Evolutionary conservation across 176 grass and related monocot genomes (phyloP), one percentile per base, ranked within the genome.

Genomic region (Oryza longistaminata): DNA sequence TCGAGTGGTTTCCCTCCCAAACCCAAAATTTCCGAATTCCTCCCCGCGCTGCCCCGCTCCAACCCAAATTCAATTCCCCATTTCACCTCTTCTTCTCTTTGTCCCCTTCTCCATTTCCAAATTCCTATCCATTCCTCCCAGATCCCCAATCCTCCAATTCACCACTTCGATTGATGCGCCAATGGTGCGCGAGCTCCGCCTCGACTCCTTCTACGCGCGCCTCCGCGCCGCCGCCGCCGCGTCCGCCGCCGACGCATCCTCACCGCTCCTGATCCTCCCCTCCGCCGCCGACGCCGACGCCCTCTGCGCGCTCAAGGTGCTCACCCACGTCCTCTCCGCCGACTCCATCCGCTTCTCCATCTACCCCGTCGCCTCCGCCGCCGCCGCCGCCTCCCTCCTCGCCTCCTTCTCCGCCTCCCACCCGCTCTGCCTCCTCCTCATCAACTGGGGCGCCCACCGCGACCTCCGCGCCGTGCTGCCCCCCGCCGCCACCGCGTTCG

Each of bases 391-490:
- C 6, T 10, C 50, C 15, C 87, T 81, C 76, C 92, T 81, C 74
- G 70, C 44, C 60, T 93, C 76, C 92, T 79, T 77, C 26, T 92
- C 11, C 31, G 21, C 82, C 35, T 11, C 74, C 45, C 72, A 86
- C 22, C 65, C 82, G 31, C 71, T 93, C 58, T 95, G 84, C 70
- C 27, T 92, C 4, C 45, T 98, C 13, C 89, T 95, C 48, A 66
- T 98, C 73, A 98, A 98, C 76, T 98, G 92, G 95, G 95, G 95
- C 77, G 92, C 92, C 42, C 88, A 86, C 55, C 77, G 85, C 29
- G 95, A 98, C 76, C 87, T 93, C 43, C 73, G 87, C n/a, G 50
- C 76, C 26, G 3, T 98, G 33, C 87, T 95, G 17, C 86, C 87
- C 25, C 77, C 77, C 71, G 84, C 68, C 58, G 53, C 82, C 7